Evolutionary conservation across 176 grass and related monocot genomes (phyloP), one percentile per base, ranked within the genome.

Genomic region (Pharus latifolius): DNA sequence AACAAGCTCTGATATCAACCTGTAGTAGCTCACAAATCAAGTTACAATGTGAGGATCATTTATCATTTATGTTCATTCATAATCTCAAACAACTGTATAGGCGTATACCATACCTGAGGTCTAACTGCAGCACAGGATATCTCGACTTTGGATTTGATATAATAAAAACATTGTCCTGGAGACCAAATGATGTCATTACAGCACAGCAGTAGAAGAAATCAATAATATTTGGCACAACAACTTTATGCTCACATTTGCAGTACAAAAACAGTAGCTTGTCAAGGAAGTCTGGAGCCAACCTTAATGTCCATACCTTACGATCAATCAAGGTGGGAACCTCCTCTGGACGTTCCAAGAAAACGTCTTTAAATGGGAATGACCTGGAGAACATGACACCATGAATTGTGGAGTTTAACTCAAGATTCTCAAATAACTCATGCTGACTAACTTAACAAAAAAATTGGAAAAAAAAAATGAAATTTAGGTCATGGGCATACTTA

Each of bases 1-100:
- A 33, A 99, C 96, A 80, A 99, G 96, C 68, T 99, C 96, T 75
- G 96, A 99, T 82, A 99, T 99, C 90, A 99, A 91, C 69, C 96
- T 99, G 63, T 32, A 56, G 69, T 59, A 83, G 45, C 74, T 74
- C 64, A 44, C 33, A 85, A 57, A 70, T 63, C 32, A 82, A 73
- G 56, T 64, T 77, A 82, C 18, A 17, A 72, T 47, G 27, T 43
- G 45, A 66, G n/a, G n/a, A 15, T 66, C 26, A 80, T 30, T n/a
- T n/a, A n/a, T n/a, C n/a, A 2, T 75, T 85, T n/a, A 74, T 54
- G 12, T 33, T 44, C 29, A 70, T 70, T 17, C 52, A 49, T 43
- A 19, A 15, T 29, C 10, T 56, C n/a, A 28, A 34, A 64, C 12
- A 45, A 52, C 27, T 49, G 34, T 24, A 20, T 50, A 52, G 33